Evolutionary conservation across 2,329 filamentous ascomycete species (phyloP), one percentile per base, ranked within the genome.

Genomic region (Talaromyces pinophilus): DNA sequence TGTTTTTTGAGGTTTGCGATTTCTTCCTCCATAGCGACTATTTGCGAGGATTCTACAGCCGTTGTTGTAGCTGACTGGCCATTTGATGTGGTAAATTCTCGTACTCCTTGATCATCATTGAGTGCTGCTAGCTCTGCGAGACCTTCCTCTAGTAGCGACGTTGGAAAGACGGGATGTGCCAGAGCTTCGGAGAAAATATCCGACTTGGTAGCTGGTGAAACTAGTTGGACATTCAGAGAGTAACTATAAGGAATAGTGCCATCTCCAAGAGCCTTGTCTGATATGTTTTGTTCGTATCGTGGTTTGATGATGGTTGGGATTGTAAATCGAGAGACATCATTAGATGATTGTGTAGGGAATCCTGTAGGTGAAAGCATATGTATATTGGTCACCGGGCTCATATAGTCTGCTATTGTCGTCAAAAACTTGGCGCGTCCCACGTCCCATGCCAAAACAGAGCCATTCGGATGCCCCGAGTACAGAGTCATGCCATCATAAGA

Each of bases 401-500:
- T 92, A 66, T 96, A 84, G 67, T 90, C 90, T 1, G 87, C 84
- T 57, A 94, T 74, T 62, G 89, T 87, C 2, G 88, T 86, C 1
- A 86, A 85, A 68, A 91, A 90, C 67, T 87, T 87, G 67, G 87
- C 86, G 70, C 89, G 88, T 44, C 88, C 87, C 30, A 94, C 84
- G 75, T 92, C 92, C 94, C 94, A 98, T 63, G 86, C 84, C 38
- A 92, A 81, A 48, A 97, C 85, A 73, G 91, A 91, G 61, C 94
- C 94, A 71, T 86, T 90, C 19, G 86, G 82, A 74, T 98, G 93
- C 5, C 93, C 93, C 2, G 93, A 93, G 30, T 97, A 78, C 25
- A 97, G 81, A 7, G 84, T 86, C 52, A 90, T 93, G 30, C 92
- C 91, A 76, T 97, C 94, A 77, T 95, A 93, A 73, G 87, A 93